Base-by-base conservation (phyloP, 2,329 filamentous ascomycete genomes). In the Aspergillus unguis region DNA sequence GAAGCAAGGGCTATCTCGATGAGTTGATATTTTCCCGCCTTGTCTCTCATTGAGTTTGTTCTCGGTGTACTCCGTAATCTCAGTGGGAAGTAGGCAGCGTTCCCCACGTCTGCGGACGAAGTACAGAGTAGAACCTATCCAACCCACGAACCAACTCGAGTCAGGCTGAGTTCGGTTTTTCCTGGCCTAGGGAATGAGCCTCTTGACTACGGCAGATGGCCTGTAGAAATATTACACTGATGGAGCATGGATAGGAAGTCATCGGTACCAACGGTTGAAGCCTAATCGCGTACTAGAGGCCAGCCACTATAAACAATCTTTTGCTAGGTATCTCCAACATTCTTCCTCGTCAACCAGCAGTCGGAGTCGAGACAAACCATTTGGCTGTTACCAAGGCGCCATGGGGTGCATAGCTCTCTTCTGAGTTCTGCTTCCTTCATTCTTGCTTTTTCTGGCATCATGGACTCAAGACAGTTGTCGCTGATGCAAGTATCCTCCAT, bases 361-460 rank as follows among this genome's bases (percentile, higher is more conserved):
- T 17, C 17, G 17, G 17, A 17, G 17, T 17, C 17, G 17, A 29
- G 44, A 10, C 11, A 25, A 29, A 26, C n/a, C 44, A 47, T 32
- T 27, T 29, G 23, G 36, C 36, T 3, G 11, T n/a, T 25, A 31
- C 44, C 6, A 9, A 41, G 23, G 26, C 10, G 25, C 23, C 27
- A 28, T 29, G 27, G 32, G 27, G 9, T 7, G 1, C 6, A 11
- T 4, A n/a, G 33, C 31, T 26, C 9, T 37, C 48, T 32, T n/a
- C 35, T 9, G 6, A 10, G 11, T n/a, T 37, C 35, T 9, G 23
- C 33, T 4, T 10, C 28, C 10, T 32, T 26, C 44, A 48, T 48
- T 52, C 44, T 52, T 52, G 44, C 44, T 48, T 53, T 49, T 48
- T 48, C 28, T 35, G 40, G 45, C 27, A 23, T 35, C 35, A 49